phyloP scores from a whole-genome alignment of 2,329 filamentous ascomycete species.

The Torrubiella hemipterigena region DNA sequence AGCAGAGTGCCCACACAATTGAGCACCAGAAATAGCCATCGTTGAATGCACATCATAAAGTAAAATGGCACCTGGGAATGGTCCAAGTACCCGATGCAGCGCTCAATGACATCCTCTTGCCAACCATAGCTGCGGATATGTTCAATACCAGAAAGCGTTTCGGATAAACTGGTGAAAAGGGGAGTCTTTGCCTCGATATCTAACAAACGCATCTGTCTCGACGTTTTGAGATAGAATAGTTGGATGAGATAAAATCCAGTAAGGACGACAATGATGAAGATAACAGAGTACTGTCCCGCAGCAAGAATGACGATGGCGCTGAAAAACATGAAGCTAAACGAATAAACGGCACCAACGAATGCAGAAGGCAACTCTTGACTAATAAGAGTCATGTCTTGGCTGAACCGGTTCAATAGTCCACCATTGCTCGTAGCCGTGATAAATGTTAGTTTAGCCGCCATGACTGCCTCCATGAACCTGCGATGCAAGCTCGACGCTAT shows the following conservation, averaged over 20 bases:
- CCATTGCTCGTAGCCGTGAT: slow-evolving; percentile 22
- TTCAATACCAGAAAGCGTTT: slow-evolving; percentile 12
- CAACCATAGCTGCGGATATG: slow-evolving; percentile 22
- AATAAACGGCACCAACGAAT: slow-evolving; percentile 12
- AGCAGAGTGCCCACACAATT: slow-evolving; percentile 31
- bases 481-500: background rate
- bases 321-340: slow-evolving; percentile 10
- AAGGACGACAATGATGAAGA: slow-evolving; percentile 27
- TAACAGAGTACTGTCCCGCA: slow-evolving; percentile 29
- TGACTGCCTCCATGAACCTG: background rate
- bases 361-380: slow-evolving; percentile 21
- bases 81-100: slow-evolving; percentile 17
- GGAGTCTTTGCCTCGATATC: slow-evolving; percentile 17
- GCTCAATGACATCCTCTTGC: slow-evolving; percentile 9
- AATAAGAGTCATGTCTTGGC: slow-evolving; percentile 25
- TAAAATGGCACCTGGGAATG: slow-evolving; percentile 19
- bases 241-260: slow-evolving; percentile 13
- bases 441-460: slow-evolving; percentile 17
- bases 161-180: slow-evolving; percentile 14
- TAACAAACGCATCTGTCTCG: slow-evolving; percentile 15
- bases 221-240: slow-evolving; percentile 17
- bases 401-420: slow-evolving; percentile 22
- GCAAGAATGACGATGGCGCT: slow-evolving; percentile 27
- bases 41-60: slow-evolving; percentile 32
- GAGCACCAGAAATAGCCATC: slow-evolving; percentile 34